Percentiles rank a stretch among this genome's conserved stretches.
Evolutionary conservation across 345 rosid genomes (phyloP).

Genomic region (Abelmoschus esculentus): DNA sequence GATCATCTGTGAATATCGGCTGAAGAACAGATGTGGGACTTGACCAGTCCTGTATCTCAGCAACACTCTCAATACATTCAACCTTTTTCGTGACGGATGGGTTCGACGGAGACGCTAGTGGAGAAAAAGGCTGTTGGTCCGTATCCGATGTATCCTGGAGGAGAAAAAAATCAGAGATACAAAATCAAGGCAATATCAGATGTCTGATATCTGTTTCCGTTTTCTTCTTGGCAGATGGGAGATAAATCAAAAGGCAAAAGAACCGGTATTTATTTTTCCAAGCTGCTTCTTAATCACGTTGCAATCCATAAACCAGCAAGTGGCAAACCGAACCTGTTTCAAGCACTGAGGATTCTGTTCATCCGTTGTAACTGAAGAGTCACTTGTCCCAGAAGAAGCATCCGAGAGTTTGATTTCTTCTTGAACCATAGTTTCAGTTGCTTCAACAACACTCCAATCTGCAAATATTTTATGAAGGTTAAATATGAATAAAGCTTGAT

Average conservation of each 20-base stretch:
- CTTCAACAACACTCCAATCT: slow-evolving; percentile 26
- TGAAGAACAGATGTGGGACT: slow-evolving; percentile 93
- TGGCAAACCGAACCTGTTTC: slow-evolving; percentile 29
- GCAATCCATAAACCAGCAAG: background rate
- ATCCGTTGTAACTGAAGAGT: slow-evolving; percentile 18
- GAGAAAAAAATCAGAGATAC: background rate
- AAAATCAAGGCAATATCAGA: no score
- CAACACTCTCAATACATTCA: slow-evolving; percentile 36
- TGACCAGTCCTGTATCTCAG: slow-evolving; percentile 46
- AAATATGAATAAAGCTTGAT: background rate
- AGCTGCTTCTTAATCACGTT: slow-evolving; percentile 2
- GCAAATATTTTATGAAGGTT: slow-evolving; percentile 17
- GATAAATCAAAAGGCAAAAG: no score
- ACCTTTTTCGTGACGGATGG: slow-evolving; percentile 29
- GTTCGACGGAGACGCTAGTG: slow-evolving; percentile 37
- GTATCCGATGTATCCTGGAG: slow-evolving; percentile 38
- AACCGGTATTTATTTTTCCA: background rate
- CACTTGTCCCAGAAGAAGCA: slow-evolving; percentile 21
- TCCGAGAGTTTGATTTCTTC: slow-evolving; percentile 26
- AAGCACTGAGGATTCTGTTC: slow-evolving; percentile 22
- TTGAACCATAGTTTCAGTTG: slow-evolving; percentile 24
- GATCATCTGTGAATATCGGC: slow-evolving; percentile 56
- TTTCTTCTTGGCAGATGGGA: no score
- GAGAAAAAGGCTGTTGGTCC: slow-evolving; percentile 30
- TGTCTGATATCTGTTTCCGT: no score